Evolutionary conservation across 805 yeast genomes (phyloP).

Genomic region (Ogataea paraovalis): DNA sequence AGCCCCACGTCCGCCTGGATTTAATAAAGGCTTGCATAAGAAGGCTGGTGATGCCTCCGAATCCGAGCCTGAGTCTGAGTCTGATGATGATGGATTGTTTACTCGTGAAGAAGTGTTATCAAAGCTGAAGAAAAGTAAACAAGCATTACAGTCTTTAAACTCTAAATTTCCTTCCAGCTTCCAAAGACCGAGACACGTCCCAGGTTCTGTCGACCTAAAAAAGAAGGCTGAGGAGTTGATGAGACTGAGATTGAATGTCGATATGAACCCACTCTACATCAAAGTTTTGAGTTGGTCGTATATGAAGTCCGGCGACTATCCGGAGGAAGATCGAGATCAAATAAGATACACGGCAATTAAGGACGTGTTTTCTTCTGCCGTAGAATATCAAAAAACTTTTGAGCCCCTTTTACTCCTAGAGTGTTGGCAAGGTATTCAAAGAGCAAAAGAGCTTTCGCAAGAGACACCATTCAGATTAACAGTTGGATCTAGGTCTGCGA

Average conservation of each 20-base stretch:
- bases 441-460: constrained; percentile 60
- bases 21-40: constrained; percentile 32
- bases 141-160: constrained; percentile 27
- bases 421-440: constrained; percentile 87
- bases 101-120: constrained; percentile 36
- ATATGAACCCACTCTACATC: constrained; percentile 68
- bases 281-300: constrained; percentile 76
- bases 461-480: constrained; percentile 60
- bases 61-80: constrained; percentile 33
- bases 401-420: constrained; percentile 83
- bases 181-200: constrained; percentile 8
- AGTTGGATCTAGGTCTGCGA: constrained; percentile 76
- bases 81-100: constrained; percentile 37
- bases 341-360: constrained; percentile 43
- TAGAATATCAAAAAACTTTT: constrained; percentile 65
- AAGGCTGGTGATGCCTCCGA: constrained; percentile 12
- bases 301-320: constrained; percentile 49
- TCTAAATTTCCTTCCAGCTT: constrained; percentile 12
- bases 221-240: constrained; percentile 68
- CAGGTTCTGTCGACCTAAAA: constrained; percentile 36
- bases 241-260: constrained; percentile 76
- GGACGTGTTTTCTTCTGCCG: constrained; percentile 50
- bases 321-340: constrained; percentile 39
- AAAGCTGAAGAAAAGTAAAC: constrained; percentile 24
- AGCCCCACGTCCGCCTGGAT: constrained; percentile 52